Conservation (phyloP, 495 filamentous ascomycete genomes). For the Lasiosphaeria ovina region DNA sequence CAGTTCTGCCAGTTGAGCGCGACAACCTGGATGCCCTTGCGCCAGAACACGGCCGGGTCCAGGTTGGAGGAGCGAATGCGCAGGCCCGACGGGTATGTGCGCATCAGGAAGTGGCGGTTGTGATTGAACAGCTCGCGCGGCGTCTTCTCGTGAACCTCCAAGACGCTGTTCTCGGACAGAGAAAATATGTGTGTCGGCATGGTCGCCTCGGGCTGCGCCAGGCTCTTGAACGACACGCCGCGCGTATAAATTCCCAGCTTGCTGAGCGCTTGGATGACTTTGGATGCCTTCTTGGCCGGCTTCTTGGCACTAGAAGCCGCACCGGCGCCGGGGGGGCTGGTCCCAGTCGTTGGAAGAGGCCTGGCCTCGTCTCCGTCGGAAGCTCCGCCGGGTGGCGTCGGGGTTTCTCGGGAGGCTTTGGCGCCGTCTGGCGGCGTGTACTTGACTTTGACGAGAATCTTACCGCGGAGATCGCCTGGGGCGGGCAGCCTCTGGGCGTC, state of each 20-base stretch:
- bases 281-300: constrained; percentile 48
- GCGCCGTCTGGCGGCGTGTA: constrained; percentile 53
- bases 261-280: constrained; percentile 72
- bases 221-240: constrained; percentile 72
- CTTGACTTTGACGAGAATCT: constrained; percentile 92
- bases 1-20: constrained; percentile 93
- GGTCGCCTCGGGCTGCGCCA: constrained; percentile 58
- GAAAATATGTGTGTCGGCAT: constrained; percentile 86
- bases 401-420: constrained; percentile 7
- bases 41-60: constrained; percentile 81
- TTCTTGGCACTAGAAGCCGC: constrained; percentile 29
- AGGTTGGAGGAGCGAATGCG: constrained; percentile 82
- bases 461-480: constrained; percentile 62
- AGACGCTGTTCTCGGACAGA: constrained; percentile 74
- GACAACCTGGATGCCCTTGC: constrained; percentile 85
- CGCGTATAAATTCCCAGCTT: constrained; percentile 79
- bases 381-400: background rate
- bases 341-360: background rate
- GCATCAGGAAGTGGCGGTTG: constrained; percentile 82
- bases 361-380: constrained; percentile 21
- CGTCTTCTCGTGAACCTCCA: constrained; percentile 63
- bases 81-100: constrained; percentile 80
- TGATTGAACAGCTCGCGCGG: constrained; percentile 68
- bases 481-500: constrained; percentile 57
- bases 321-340: constrained; percentile 5